Conservation (phyloP, 768 basidiomycete species). For the Termitomyces sp. region DNA sequence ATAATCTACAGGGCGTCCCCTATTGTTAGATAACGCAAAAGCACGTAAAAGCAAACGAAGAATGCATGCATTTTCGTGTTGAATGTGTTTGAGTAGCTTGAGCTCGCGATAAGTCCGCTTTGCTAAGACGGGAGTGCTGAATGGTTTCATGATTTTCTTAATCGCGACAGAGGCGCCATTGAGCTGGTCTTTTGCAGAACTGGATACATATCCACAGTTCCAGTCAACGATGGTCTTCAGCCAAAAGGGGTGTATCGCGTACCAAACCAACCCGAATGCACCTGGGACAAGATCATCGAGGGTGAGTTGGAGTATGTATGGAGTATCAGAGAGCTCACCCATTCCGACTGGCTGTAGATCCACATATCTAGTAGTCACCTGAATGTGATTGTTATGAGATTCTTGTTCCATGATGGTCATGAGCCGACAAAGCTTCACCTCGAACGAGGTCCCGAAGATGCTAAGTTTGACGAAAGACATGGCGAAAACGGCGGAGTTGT, state of each 20-base stretch:
- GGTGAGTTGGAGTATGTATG: neutral
- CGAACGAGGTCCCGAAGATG: conserved; percentile 98
- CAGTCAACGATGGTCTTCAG: neutral
- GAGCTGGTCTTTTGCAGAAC: conserved; percentile 93
- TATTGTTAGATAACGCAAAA: neutral
- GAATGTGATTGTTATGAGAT: conserved; percentile 10
- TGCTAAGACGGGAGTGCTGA: conserved; percentile 95
- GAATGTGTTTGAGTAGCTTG: conserved; percentile 96
- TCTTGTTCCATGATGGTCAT: conserved; percentile 2
- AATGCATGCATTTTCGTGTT: conserved; percentile 87
- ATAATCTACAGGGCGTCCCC: conserved; percentile 69
- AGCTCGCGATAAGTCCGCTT: conserved; percentile 98
- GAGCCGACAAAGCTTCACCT: conserved; percentile 41
- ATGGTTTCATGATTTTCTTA: conserved; percentile 99
- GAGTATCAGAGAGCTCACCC: conserved; percentile 53
- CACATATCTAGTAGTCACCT: conserved; percentile 98
- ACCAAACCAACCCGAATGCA: conserved; percentile 99
- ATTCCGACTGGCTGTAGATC: conserved; percentile 99
- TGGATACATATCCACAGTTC: conserved; percentile 23
- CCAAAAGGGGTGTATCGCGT: conserved; percentile 16
- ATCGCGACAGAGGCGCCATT: conserved; percentile 93
- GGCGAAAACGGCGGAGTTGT: neutral
- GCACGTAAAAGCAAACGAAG: neutral
- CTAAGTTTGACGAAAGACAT: conserved; percentile 98
- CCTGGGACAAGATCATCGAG: conserved; percentile 34